Conservation (phyloP, 495 filamentous ascomycete species). For the Massariosphaeria phaeospora region DNA sequence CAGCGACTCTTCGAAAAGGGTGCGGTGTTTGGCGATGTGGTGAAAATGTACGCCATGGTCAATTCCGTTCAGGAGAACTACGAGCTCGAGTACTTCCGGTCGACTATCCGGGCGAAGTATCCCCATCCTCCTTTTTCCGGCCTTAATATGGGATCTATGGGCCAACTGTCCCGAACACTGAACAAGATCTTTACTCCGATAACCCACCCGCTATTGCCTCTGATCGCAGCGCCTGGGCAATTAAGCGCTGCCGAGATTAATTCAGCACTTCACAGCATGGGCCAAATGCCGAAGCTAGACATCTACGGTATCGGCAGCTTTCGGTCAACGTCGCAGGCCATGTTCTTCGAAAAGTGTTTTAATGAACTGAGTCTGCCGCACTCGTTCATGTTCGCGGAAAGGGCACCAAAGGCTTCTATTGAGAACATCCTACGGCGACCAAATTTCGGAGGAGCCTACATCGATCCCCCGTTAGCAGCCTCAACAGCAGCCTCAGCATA, state of each 20-base stretch:
- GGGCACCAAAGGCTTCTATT: conserved; percentile 56
- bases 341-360: conserved; percentile 84
- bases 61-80: conserved; percentile 76
- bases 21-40: conserved; percentile 70
- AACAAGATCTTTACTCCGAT: conserved; percentile 83
- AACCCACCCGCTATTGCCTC: conserved; percentile 75
- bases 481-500: conserved; percentile 48
- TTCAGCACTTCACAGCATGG: conserved; percentile 68
- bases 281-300: conserved; percentile 70
- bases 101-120: conserved; percentile 61
- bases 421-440: conserved; percentile 64
- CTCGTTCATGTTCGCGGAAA: conserved; percentile 68
- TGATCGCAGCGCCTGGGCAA: conserved; percentile 80
- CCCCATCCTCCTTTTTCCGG: conserved; percentile 68
- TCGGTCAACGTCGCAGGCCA: conserved; percentile 64
- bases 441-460: conserved; percentile 71
- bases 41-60: conserved; percentile 84
- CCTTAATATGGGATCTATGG: conserved; percentile 79
- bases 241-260: conserved; percentile 81
- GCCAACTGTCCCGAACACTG: conserved; percentile 71
- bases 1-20: conserved; percentile 64
- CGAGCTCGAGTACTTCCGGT: conserved; percentile 81
- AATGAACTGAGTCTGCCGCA: conserved; percentile 84
- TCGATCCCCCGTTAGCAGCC: conserved; percentile 62
- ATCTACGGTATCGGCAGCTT: conserved; percentile 74